Percentiles rank a stretch among this genome's conserved stretches.
Evolutionary conservation across 106 monocot genomes (phyloP).

Genomic region (Cymbidium sinense): DNA sequence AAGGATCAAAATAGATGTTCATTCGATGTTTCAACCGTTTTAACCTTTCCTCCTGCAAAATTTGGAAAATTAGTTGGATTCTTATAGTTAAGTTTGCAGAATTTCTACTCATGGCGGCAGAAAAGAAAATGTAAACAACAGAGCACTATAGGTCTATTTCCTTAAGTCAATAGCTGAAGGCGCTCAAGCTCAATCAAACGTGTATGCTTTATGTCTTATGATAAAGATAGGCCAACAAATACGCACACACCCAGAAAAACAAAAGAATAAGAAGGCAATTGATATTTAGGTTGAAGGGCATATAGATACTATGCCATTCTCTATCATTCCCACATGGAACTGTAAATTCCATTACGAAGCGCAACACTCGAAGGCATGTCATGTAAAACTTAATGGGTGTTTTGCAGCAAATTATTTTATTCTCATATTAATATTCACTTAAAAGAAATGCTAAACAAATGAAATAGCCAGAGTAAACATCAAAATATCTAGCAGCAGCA

Average conservation of each 20-base stretch:
- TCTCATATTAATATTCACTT: too few relatives aligned
- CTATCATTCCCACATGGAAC: too few relatives aligned
- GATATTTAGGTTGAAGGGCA: neutral
- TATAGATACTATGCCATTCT: neutral
- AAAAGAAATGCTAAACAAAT: too few relatives aligned
- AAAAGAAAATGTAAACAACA: neutral
- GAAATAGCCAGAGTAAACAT: too few relatives aligned
- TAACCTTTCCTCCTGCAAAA: constrained; percentile 57
- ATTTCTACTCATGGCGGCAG: neutral
- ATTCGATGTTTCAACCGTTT: constrained; percentile 66
- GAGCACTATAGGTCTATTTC: neutral
- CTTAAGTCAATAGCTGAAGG: too few relatives aligned
- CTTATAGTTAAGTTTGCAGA: neutral
- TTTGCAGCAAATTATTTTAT: neutral
- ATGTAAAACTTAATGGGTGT: neutral
- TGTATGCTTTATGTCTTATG: neutral
- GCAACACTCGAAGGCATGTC: too few relatives aligned
- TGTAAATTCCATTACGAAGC: too few relatives aligned
- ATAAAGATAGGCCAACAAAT: neutral
- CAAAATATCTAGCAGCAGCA: too few relatives aligned
- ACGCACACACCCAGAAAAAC: too few relatives aligned
- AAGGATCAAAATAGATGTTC: constrained; percentile 62
- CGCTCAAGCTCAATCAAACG: neutral
- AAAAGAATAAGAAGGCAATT: too few relatives aligned
- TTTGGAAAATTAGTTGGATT: constrained; percentile 3